Percentiles rank a stretch among this genome's conserved stretches.
phyloP scores from a whole-genome alignment of 2,329 filamentous ascomycete species.

The Diaporthe ampelina region DNA sequence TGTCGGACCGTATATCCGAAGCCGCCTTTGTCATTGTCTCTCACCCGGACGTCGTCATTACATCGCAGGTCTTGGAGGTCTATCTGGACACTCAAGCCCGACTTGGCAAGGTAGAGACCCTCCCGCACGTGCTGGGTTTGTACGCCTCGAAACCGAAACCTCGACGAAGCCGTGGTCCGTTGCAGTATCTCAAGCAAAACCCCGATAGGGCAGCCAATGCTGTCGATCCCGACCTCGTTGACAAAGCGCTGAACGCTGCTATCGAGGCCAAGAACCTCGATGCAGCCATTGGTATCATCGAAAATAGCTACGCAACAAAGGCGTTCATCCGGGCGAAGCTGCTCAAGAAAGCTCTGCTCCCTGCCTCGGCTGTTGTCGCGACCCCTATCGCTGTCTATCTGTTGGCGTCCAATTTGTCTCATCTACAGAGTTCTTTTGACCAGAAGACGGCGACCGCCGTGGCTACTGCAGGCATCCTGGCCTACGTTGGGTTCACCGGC shows the following conservation, averaged over 20 bases:
- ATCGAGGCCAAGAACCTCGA: conserved; percentile 84
- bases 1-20: conserved; percentile 67
- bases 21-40: conserved; percentile 78
- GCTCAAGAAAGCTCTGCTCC: conserved; percentile 73
- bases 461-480: conserved; percentile 83
- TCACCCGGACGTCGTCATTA: conserved; percentile 85
- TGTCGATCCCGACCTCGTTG: conserved; percentile 78
- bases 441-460: conserved; percentile 79
- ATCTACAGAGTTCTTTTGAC: conserved; percentile 83
- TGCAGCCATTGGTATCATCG: conserved; percentile 81
- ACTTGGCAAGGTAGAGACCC: conserved; percentile 79
- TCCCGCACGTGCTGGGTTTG: conserved; percentile 84
- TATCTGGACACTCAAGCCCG: conserved; percentile 85
- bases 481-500: conserved; percentile 85
- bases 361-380: conserved; percentile 66
- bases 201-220: conserved; percentile 79
- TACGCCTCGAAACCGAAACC: conserved; percentile 88
- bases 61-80: conserved; percentile 75
- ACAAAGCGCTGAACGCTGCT: conserved; percentile 82
- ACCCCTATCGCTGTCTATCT: conserved; percentile 79
- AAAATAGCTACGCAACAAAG: conserved; percentile 75
- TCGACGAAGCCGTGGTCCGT: conserved; percentile 67
- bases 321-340: conserved; percentile 79
- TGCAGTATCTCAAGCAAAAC: conserved; percentile 73
- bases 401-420: conserved; percentile 76